These are phyloP conservation scores for Rhizophagus sp. DNA, from an alignment of 192 early-diverging fungal species.

Conservation along the genomic window DNA sequence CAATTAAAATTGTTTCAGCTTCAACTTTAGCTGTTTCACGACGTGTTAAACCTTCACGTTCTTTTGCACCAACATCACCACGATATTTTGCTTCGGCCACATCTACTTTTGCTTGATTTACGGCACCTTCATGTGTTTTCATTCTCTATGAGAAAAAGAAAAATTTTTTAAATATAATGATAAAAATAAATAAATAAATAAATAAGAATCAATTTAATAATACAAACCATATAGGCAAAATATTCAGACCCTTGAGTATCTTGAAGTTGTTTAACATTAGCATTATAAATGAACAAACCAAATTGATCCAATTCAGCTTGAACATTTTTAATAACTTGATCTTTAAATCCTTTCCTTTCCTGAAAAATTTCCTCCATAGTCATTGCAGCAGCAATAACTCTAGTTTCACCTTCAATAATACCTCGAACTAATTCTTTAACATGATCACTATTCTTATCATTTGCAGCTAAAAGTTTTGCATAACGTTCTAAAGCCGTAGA, in stretches of 20 bases:
- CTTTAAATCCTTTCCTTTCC: not conserved
- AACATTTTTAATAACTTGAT: constrained; percentile 23
- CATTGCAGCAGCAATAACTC: not conserved
- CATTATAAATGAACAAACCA: constrained; percentile 57
- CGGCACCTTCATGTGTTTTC: constrained; percentile 47
- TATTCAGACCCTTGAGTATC: constrained; percentile 55
- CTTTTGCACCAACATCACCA: constrained; percentile 55
- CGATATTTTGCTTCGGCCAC: constrained; percentile 48
- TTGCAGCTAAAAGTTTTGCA: constrained; percentile 34
- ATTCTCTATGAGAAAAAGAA: constrained; percentile 16
- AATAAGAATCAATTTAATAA: too few relatives aligned
- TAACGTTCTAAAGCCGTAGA: constrained; percentile 25
- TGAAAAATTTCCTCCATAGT: not conserved
- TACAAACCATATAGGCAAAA: constrained; percentile 46
- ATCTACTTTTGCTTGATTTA: constrained; percentile 61
- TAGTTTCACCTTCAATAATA: constrained; percentile 50
- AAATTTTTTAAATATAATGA: not conserved
- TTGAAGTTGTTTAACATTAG: constrained; percentile 55
- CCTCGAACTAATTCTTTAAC: constrained; percentile 45
- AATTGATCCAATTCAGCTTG: constrained; percentile 57
- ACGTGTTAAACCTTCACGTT: constrained; percentile 49
- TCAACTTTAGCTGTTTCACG: constrained; percentile 43
- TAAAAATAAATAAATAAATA: too few relatives aligned
- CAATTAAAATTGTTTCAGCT: constrained; percentile 48
- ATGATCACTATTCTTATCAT: not conserved